Conservation (phyloP, 2,329 filamentous ascomycete genomes). For the Amylocarpus encephaloides region DNA sequence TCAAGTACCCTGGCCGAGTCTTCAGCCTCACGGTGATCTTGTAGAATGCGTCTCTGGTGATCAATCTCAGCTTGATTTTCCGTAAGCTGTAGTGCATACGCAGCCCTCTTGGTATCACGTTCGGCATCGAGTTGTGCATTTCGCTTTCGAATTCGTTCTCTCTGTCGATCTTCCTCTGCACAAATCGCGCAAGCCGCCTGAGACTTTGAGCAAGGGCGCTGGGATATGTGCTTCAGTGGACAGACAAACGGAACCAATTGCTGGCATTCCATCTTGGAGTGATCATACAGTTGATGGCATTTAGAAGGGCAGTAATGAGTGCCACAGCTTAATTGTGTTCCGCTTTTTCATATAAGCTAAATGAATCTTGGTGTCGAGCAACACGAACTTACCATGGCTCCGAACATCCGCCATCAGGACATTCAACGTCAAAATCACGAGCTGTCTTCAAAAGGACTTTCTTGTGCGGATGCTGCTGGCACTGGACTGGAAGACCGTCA, state of each 20-base stretch:
- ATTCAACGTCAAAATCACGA: slow-evolving; percentile 52
- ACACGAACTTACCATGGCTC: slow-evolving; percentile 54
- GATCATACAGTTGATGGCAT: slow-evolving; percentile 56
- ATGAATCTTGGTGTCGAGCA: too few relatives aligned
- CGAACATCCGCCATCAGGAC: slow-evolving; percentile 64
- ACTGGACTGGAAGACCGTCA: slow-evolving; percentile 53
- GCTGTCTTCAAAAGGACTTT: slow-evolving; percentile 40
- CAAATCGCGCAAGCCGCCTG: not conserved
- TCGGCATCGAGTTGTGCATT: too few relatives aligned
- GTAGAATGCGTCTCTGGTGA: slow-evolving; percentile 6
- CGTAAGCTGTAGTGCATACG: too few relatives aligned
- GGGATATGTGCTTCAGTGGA: slow-evolving; percentile 43
- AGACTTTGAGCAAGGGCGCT: not conserved
- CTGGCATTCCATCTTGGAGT: slow-evolving; percentile 49
- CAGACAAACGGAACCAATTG: too few relatives aligned
- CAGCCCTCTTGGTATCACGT: too few relatives aligned
- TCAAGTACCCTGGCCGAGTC: slow-evolving; percentile 5
- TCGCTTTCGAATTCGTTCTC: too few relatives aligned
- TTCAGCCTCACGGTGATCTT: slow-evolving; percentile 1
- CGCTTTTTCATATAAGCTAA: too few relatives aligned
- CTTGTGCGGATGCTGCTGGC: slow-evolving; percentile 50
- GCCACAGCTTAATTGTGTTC: slow-evolving; percentile 46
- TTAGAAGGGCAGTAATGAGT: slow-evolving; percentile 50
- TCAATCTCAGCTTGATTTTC: slow-evolving; percentile 9
- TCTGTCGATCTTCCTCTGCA: slow-evolving; percentile 2